Conservation (phyloP, 768 basidiomycete genomes). For the Brasilioporus rufonigricans region DNA sequence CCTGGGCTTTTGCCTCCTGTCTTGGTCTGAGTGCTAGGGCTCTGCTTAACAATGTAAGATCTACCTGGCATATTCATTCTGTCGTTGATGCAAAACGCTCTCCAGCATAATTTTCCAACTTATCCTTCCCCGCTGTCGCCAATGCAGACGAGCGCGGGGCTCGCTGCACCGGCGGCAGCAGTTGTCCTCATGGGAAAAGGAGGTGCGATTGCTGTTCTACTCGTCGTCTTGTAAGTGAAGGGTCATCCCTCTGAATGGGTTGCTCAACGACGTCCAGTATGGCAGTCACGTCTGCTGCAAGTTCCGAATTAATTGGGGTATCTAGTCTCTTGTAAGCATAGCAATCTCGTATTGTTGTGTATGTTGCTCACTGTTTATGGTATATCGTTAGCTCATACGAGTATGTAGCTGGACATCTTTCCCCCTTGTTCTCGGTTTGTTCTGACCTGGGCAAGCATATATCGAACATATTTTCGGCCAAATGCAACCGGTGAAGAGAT, state of each 20-base stretch:
- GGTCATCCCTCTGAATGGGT: background rate
- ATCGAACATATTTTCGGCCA: constrained; percentile 39
- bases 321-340: constrained; percentile 41
- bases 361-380: background rate
- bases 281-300: constrained; percentile 48
- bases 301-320: constrained; percentile 46
- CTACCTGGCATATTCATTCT: background rate
- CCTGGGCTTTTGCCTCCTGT: constrained; percentile 47
- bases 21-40: constrained; percentile 44
- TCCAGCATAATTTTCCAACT: constrained; percentile 51
- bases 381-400: constrained; percentile 40
- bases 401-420: constrained; percentile 23
- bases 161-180: constrained; percentile 47
- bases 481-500: constrained; percentile 38
- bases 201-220: constrained; percentile 42
- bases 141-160: constrained; percentile 40
- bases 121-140: constrained; percentile 44
- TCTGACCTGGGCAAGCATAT: constrained; percentile 24
- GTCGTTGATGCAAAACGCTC: background rate
- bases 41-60: constrained; percentile 31
- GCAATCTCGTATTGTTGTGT: background rate
- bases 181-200: constrained; percentile 45
- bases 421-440: background rate
- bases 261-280: constrained; percentile 26
- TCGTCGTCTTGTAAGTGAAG: constrained; percentile 39